Percentiles rank a stretch among this genome's conserved stretches.
Conservation (phyloP, 108 stramenopile genomes). For the Skeletonema tropicum region DNA sequence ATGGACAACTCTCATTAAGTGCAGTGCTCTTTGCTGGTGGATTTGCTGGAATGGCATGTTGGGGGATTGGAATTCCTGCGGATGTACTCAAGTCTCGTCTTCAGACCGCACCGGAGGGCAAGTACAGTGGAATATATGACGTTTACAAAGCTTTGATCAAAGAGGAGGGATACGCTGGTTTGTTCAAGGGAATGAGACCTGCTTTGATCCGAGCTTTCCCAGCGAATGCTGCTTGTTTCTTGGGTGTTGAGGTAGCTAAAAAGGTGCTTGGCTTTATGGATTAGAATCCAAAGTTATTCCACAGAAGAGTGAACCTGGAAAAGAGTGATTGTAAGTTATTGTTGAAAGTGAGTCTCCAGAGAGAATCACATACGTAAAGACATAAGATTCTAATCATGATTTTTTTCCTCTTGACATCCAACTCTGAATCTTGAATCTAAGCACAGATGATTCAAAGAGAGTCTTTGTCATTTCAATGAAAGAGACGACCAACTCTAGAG, state of each 20-base stretch:
- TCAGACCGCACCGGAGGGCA: conserved; percentile 84
- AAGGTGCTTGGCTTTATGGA: conserved; percentile 73
- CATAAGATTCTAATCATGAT: too few relatives aligned
- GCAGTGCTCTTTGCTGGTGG: conserved; percentile 86
- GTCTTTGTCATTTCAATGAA: too few relatives aligned
- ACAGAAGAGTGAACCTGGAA: too few relatives aligned
- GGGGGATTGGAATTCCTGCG: conserved; percentile 85
- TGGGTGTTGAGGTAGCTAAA: conserved; percentile 84
- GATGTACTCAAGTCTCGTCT: conserved; percentile 87
- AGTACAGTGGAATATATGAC: conserved; percentile 65
- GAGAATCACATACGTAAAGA: too few relatives aligned
- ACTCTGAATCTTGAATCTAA: too few relatives aligned
- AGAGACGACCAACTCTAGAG: too few relatives aligned
- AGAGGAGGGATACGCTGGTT: conserved; percentile 79
- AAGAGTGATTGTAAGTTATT: too few relatives aligned
- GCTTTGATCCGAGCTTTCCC: conserved; percentile 93
- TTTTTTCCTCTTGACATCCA: too few relatives aligned
- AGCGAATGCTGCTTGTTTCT: conserved; percentile 93
- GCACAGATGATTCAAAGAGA: too few relatives aligned
- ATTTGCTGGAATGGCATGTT: conserved; percentile 87
- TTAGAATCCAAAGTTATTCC: conserved; percentile 25
- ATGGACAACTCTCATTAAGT: conserved; percentile 60
- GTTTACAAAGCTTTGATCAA: conserved; percentile 73
- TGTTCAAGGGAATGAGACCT: conserved; percentile 84
- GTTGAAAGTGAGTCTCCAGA: too few relatives aligned